A percentile compares a stretch with the other conserved stretches of the same genome.
Conservation (phyloP, 176 grass and related monocot species). For the Triticum monococcum region DNA sequence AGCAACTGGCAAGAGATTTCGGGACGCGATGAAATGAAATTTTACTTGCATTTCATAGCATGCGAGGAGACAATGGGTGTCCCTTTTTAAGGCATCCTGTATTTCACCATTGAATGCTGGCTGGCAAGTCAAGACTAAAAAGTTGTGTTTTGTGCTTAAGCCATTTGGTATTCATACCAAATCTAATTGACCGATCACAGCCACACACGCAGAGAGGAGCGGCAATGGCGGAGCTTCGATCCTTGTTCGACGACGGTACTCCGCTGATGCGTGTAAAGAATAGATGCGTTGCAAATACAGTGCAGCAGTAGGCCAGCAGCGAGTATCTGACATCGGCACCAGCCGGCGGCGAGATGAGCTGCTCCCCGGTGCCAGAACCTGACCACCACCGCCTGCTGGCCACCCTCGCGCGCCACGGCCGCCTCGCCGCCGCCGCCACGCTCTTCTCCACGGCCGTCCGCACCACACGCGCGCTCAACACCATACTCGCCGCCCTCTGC, state of each 20-base stretch:
- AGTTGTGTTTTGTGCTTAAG: neutral
- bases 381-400: conserved; percentile 9
- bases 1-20: neutral
- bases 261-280: neutral
- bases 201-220: neutral
- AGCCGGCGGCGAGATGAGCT: neutral
- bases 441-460: conserved; percentile 24
- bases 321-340: neutral
- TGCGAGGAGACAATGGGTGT: neutral
- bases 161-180: neutral
- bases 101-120: neutral
- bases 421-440: conserved; percentile 12
- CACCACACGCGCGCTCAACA: conserved; percentile 25
- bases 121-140: neutral
- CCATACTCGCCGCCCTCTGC: conserved; percentile 24
- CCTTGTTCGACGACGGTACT: neutral
- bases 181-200: neutral
- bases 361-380: neutral
- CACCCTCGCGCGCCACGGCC: conserved; percentile 26
- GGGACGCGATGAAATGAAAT: neutral
- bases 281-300: neutral
- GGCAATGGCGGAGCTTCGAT: neutral
- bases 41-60: neutral
- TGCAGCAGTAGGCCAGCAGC: neutral
- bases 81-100: neutral